These are phyloP conservation scores for Lumnitzera racemosa DNA, from an alignment of 345 rosid genomes.

Conservation along the genomic window DNA sequence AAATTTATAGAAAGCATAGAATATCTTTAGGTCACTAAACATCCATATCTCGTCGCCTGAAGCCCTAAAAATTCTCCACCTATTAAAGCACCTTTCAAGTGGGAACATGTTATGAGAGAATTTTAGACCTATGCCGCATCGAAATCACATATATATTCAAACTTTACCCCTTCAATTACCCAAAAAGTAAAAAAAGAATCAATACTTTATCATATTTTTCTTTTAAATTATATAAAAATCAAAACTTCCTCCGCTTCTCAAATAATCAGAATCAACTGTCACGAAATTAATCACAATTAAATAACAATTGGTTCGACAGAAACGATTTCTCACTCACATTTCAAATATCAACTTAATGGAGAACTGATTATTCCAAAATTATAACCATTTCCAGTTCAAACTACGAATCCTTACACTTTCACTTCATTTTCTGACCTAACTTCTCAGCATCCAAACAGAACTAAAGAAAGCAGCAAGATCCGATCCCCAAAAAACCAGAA, in stretches of 20 bases:
- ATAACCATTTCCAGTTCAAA: neutral
- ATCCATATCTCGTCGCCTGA: slow-evolving; percentile 21
- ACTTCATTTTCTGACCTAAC: slow-evolving; percentile 9
- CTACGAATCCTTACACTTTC: neutral
- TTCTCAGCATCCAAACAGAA: neutral
- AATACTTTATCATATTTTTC: too few relatives aligned
- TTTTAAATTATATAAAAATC: too few relatives aligned
- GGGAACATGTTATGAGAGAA: neutral
- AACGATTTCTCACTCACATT: too few relatives aligned
- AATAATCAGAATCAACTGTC: too few relatives aligned
- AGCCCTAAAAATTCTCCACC: slow-evolving; percentile 27
- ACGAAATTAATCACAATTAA: too few relatives aligned
- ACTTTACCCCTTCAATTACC: too few relatives aligned
- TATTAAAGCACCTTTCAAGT: slow-evolving; percentile 6
- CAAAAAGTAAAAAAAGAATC: too few relatives aligned
- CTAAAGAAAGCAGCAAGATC: neutral
- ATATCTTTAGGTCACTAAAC: slow-evolving; percentile 24
- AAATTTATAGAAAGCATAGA: slow-evolving; percentile 25
- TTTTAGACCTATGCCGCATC: neutral
- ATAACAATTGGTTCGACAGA: too few relatives aligned
- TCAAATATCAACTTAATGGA: too few relatives aligned
- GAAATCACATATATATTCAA: neutral
- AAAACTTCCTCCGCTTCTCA: too few relatives aligned
- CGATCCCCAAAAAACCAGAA: neutral
- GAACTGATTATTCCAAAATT: too few relatives aligned